These are phyloP conservation scores for Hanseniaspora mollemarum DNA, from an alignment of 805 yeast species.

Conservation along the genomic window DNA sequence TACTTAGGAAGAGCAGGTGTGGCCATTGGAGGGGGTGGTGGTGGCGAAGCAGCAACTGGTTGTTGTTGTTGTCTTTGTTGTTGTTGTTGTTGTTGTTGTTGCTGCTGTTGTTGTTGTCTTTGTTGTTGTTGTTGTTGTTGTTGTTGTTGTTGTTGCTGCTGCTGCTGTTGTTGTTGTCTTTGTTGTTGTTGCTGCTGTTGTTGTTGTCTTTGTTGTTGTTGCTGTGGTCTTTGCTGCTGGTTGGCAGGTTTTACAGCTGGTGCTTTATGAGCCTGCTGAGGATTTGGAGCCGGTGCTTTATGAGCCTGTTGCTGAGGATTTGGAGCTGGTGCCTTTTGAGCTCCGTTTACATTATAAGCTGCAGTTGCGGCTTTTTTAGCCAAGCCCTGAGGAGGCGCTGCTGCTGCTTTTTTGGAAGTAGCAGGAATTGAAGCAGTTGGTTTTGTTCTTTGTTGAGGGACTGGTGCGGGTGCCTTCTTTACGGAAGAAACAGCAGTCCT, in stretches of 20 bases:
- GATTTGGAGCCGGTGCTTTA: slow-evolving; percentile 19
- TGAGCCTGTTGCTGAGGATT: slow-evolving; percentile 30
- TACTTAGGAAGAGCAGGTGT: slow-evolving; percentile 63
- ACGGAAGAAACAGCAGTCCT: slow-evolving; percentile 25
- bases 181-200: too few species aligned
- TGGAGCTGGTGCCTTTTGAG: slow-evolving; percentile 41
- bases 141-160: too few species aligned
- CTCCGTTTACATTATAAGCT: slow-evolving; percentile 34
- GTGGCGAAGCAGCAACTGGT: slow-evolving; percentile 35
- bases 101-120: too few species aligned
- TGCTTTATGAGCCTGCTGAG: slow-evolving; percentile 13
- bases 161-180: too few species aligned
- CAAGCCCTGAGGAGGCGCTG: slow-evolving; percentile 22
- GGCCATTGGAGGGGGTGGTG: slow-evolving; percentile 55
- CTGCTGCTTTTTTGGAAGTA: slow-evolving; percentile 17
- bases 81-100: too few species aligned
- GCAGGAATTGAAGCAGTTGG: slow-evolving; percentile 31
- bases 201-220: too few species aligned
- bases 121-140: too few species aligned
- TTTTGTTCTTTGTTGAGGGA: slow-evolving; percentile 24
- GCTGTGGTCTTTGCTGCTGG: too few species aligned
- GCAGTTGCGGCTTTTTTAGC: slow-evolving; percentile 32
- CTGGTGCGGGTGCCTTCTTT: slow-evolving; percentile 30
- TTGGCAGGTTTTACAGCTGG: slow-evolving; percentile 20
- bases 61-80: slow-evolving; percentile 23